Base-by-base conservation (phyloP, 2,329 filamentous ascomycete species). In the Hirsutella minnesotensis region DNA sequence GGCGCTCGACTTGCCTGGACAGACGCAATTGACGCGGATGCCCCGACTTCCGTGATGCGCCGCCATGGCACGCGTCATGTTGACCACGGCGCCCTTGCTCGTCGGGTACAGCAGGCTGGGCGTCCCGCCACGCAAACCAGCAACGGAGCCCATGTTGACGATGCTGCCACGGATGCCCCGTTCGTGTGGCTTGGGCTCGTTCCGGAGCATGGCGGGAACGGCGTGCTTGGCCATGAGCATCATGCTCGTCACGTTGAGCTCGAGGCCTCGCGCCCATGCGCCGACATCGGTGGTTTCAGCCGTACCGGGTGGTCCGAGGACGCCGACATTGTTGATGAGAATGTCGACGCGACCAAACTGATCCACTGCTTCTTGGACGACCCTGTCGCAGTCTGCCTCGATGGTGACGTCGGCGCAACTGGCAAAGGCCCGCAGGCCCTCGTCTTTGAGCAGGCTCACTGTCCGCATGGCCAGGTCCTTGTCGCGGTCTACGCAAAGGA, bases 211-310 rank as follows among this genome's bases (percentile, higher is more conserved):
- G 3, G 62, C 70, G 0, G 78, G 79, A 24, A 83, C 70, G 0
- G 70, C 69, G 49, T 74, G 72, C 51, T 80, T 79, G 16, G 65
- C 63, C 75, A 83, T 81, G 43, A 73, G 63, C 24, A 82, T 71
- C 78, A 83, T 83, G 50, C 72, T 78, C 4, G 68, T 69, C 4
- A 83, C 74, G 51, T 83, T 83, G 38, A 81, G 61, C 37, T 78
- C 67, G 43, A 83, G 65, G 0, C 70, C 68, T 40, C 65, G 66
- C 0, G 70, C 64, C 75, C 76, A 84, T 10, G 66, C 63, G 0
- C 56, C 66, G 64, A 79, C 71, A 50, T 82, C 74, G 1, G 81
- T 72, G 0, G 77, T 72, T 2, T 75, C 64, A 0, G 78, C 77
- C 2, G 73, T 79, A 0, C 80, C 80, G 1, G 59, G 44, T 0